Conservation (phyloP, 129 eudicot genomes). For the Oenanthe sinensis region DNA sequence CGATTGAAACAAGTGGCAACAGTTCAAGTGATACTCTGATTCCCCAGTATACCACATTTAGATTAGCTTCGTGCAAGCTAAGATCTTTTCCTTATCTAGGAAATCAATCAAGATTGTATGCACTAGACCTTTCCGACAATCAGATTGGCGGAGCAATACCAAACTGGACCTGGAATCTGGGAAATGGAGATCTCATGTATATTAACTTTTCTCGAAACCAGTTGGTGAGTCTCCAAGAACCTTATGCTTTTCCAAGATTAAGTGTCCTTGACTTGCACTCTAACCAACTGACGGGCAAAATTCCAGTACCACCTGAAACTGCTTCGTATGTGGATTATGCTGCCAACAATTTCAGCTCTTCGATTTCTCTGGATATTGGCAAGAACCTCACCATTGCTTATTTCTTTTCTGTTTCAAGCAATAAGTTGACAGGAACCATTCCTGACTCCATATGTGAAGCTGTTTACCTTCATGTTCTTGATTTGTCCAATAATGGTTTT, state of each 20-base stretch:
- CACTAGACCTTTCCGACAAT: slow-evolving; percentile 64
- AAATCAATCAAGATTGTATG: slow-evolving; percentile 33
- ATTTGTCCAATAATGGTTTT: slow-evolving; percentile 42
- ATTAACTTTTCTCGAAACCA: slow-evolving; percentile 58
- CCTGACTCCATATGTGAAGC: slow-evolving; percentile 44
- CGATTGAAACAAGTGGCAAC: slow-evolving; percentile 13
- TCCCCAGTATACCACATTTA: slow-evolving; percentile 37
- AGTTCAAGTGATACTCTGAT: slow-evolving; percentile 1
- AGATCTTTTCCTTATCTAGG: slow-evolving; percentile 32
- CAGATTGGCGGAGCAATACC: slow-evolving; percentile 53
- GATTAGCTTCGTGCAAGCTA: slow-evolving; percentile 62
- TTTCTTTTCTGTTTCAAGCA: slow-evolving; percentile 53
- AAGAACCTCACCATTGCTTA: slow-evolving; percentile 5
- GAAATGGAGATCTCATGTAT: slow-evolving; percentile 15
- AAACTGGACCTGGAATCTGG: slow-evolving; percentile 52
- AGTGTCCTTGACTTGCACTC: slow-evolving; percentile 49
- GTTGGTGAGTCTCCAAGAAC: slow-evolving; percentile 28
- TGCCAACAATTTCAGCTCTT: slow-evolving; percentile 38
- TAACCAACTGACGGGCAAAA: slow-evolving; percentile 34
- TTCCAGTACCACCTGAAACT: slow-evolving; percentile 33
- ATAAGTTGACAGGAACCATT: slow-evolving; percentile 34
- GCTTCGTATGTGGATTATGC: slow-evolving; percentile 50
- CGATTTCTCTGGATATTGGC: slow-evolving; percentile 33
- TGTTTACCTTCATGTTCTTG: slow-evolving; percentile 38
- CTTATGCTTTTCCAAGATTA: slow-evolving; percentile 14